Percentiles rank a stretch among this genome's conserved stretches.
Evolutionary conservation across 495 filamentous ascomycete species (phyloP).

Genomic region (Evansstolkia leycettana): DNA sequence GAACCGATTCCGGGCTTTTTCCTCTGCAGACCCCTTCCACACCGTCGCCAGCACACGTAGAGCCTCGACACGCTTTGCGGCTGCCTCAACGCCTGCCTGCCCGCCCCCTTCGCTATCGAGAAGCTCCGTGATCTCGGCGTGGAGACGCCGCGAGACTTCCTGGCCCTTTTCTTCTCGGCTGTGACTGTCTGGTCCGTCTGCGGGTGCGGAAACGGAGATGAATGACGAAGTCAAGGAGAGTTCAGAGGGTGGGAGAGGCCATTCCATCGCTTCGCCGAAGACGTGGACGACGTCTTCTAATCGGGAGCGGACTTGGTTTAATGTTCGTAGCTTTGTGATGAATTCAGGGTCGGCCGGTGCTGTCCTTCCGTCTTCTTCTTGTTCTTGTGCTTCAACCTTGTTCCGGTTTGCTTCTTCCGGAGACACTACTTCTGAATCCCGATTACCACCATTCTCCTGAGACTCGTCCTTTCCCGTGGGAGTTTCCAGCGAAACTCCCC

Average conservation of each 20-base stretch:
- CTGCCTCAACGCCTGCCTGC: conserved; percentile 45
- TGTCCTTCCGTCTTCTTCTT: not conserved
- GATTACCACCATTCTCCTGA: too few relatives aligned
- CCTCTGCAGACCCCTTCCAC: conserved; percentile 93
- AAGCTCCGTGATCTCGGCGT: conserved; percentile 57
- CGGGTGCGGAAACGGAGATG: conserved; percentile 69
- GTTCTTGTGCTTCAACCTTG: conserved; percentile 1
- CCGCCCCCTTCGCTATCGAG: conserved; percentile 38
- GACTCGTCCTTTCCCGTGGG: not conserved
- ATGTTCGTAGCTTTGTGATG: conserved; percentile 66
- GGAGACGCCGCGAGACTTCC: conserved; percentile 53
- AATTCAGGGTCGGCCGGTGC: conserved; percentile 45
- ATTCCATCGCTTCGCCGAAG: conserved; percentile 90
- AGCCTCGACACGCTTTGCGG: conserved; percentile 56
- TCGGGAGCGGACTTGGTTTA: conserved; percentile 67
- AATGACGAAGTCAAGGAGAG: conserved; percentile 60
- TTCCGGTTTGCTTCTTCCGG: not conserved
- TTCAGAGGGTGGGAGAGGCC: conserved; percentile 75
- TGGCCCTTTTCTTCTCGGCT: conserved; percentile 70
- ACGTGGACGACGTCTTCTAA: conserved; percentile 76
- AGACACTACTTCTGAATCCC: not conserved
- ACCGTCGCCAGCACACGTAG: conserved; percentile 58
- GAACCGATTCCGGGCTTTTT: conserved; percentile 69
- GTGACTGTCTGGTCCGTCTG: conserved; percentile 46
- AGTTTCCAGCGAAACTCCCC: conserved; percentile 18